A percentile compares a stretch with the other conserved stretches of the same genome.
phyloP scores from a whole-genome alignment of 768 basidiomycete genomes.

The Mycena galopus region DNA sequence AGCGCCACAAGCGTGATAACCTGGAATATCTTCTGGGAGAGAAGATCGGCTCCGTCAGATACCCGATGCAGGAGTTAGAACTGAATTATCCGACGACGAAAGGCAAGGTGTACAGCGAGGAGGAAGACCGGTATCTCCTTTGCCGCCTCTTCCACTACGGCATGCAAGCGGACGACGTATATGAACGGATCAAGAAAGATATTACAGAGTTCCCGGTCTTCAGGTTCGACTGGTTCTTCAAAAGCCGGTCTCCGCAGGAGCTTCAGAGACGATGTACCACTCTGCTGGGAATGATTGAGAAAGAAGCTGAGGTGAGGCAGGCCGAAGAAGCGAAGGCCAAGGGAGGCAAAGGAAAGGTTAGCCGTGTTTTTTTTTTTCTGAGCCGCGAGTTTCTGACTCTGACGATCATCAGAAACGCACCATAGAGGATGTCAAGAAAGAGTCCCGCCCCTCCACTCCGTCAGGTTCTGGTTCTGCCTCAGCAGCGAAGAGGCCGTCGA shows the following conservation, averaged over 20 bases:
- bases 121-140: slow-evolving; percentile 96
- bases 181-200: slow-evolving; percentile 96
- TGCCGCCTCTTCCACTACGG: slow-evolving; percentile 93
- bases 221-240: slow-evolving; percentile 98
- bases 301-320: slow-evolving; percentile 82
- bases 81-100: slow-evolving; percentile 96
- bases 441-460: slow-evolving; percentile 75
- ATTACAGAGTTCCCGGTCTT: slow-evolving; percentile 97
- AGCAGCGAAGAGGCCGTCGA: slow-evolving; percentile 68
- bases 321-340: slow-evolving; percentile 78
- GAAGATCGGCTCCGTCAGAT: slow-evolving; percentile 86
- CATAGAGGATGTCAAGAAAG: slow-evolving; percentile 75
- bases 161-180: slow-evolving; percentile 89
- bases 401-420: slow-evolving; percentile 70
- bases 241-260: slow-evolving; percentile 92
- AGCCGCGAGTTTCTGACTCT: slow-evolving; percentile 7
- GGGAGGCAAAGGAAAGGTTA: slow-evolving; percentile 74
- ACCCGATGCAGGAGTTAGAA: slow-evolving; percentile 97
- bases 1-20: slow-evolving; percentile 88
- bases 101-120: slow-evolving; percentile 96
- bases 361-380: slow-evolving; percentile 31
- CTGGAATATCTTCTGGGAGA: slow-evolving; percentile 81
- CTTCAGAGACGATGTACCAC: slow-evolving; percentile 91
- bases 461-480: slow-evolving; percentile 58
- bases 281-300: slow-evolving; percentile 89